Evolutionary conservation across 768 basidiomycete species (phyloP).

Genomic region (Neoboletus brunneissimus): DNA sequence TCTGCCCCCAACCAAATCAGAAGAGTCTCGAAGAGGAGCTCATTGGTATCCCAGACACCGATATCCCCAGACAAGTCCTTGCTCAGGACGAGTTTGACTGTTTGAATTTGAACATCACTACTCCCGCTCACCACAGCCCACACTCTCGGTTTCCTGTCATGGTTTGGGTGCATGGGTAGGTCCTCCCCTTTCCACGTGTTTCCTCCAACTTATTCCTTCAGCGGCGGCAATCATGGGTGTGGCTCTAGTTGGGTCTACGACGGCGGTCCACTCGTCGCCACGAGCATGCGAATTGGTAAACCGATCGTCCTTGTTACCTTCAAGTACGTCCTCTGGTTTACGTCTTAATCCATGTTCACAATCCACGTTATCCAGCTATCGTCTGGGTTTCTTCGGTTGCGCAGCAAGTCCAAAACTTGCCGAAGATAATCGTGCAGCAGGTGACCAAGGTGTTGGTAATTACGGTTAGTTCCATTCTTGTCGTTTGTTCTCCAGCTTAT

Average conservation of each 20-base stretch:
- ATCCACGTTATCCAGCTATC: constrained; percentile 50
- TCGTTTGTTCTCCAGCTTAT: constrained; percentile 1
- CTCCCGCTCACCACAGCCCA: constrained; percentile 53
- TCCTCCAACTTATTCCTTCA: constrained; percentile 32
- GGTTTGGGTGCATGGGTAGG: constrained; percentile 85
- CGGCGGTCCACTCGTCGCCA: constrained; percentile 66
- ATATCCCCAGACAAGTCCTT: constrained; percentile 52
- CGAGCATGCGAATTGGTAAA: constrained; percentile 58
- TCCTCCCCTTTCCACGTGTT: constrained; percentile 12
- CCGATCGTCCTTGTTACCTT: constrained; percentile 71
- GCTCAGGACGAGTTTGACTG: constrained; percentile 77
- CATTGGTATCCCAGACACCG: constrained; percentile 53
- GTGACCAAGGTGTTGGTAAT: constrained; percentile 74
- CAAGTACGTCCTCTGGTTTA: constrained; percentile 53
- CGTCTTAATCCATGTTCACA: constrained; percentile 14
- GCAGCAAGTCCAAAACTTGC: constrained; percentile 64
- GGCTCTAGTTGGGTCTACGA: constrained; percentile 80
- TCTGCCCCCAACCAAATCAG: constrained; percentile 63
- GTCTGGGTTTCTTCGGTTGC: constrained; percentile 73
- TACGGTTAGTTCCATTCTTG: constrained; percentile 50
- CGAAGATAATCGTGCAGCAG: constrained; percentile 62
- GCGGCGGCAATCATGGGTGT: constrained; percentile 69
- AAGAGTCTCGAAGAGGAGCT: constrained; percentile 57
- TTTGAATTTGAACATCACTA: constrained; percentile 78
- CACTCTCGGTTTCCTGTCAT: constrained; percentile 68